phyloP scores from a whole-genome alignment of 371 early-diverging fungal species.

The Rhizopus delemar region DNA sequence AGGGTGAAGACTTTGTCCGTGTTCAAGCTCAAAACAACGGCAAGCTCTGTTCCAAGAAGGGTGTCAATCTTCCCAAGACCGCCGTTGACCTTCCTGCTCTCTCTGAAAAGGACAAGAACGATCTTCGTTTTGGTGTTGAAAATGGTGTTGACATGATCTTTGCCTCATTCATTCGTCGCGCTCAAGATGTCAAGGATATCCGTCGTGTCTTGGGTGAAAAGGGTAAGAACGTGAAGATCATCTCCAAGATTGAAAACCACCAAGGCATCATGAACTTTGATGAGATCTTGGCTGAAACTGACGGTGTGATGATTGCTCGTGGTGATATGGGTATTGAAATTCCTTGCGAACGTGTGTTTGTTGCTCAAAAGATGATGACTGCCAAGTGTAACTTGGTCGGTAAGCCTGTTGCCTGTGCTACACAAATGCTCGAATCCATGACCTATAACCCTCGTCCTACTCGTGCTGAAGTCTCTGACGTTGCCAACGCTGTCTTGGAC shows the following conservation, averaged over 20 bases:
- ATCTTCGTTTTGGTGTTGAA: slow-evolving; percentile 87
- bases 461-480: slow-evolving; percentile 97
- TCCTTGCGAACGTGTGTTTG: slow-evolving; percentile 84
- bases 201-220: slow-evolving; percentile 74
- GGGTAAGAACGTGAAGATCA: slow-evolving; percentile 86
- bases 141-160: slow-evolving; percentile 94
- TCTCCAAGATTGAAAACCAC: slow-evolving; percentile 91
- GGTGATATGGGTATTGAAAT: slow-evolving; percentile 97
- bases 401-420: slow-evolving; percentile 95
- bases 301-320: slow-evolving; percentile 98
- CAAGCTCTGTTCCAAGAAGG: slow-evolving; percentile 75
- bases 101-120: slow-evolving; percentile 88
- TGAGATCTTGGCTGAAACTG: slow-evolving; percentile 90
- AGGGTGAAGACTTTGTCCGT: slow-evolving; percentile 57
- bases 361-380: slow-evolving; percentile 96
- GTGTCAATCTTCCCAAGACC: slow-evolving; percentile 83
- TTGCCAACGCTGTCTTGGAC: slow-evolving; percentile 95
- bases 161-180: slow-evolving; percentile 93
- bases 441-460: slow-evolving; percentile 92
- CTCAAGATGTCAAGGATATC: slow-evolving; percentile 85
- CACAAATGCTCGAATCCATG: slow-evolving; percentile 99
- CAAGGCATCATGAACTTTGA: slow-evolving; percentile 93
- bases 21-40: slow-evolving; percentile 74
- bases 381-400: slow-evolving; percentile 90
- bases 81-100: slow-evolving; percentile 85